Evolutionary conservation across 345 rosid species (phyloP), one percentile per base, ranked within the genome.

Genomic region (Euphorbia lathyris): DNA sequence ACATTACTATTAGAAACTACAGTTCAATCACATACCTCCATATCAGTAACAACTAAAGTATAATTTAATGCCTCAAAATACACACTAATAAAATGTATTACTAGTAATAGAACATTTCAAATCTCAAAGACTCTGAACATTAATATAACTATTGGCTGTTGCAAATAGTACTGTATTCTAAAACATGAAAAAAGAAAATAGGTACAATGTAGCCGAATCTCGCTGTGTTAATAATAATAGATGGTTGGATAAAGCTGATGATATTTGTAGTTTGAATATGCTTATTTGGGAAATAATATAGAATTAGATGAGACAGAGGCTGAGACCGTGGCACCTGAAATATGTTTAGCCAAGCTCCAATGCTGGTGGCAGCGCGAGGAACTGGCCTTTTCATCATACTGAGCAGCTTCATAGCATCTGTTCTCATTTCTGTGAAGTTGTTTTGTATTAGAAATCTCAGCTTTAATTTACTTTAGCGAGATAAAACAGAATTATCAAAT

Each of bases 281-380:
- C n/a, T 17, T 66, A 29, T 9, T 19, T 66, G 59, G 29, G 30
- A 66, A 10, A 66, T 51, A 7, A 48, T 50, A 51, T n/a, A 19
- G 45, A 25, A n/a, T 45, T 19, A 47, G 68, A 45, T 29, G 7
- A 7, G 36, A 47, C 11, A n/a, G n/a, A n/a, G 19, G 9, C 6
- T 42, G 30, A 23, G 25, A 42, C 11, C 0, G 13, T 25, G 13
- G 55, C 34, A 91, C 98, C 98, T 94, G 98, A 86, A 89, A 94
- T 78, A 94, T 90, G 82, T 90, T 91, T 32, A 86, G 71, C 98
- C 97, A 94, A 65, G 98, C 97, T 77, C 97, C 98, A 63, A 91
- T 85, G 25, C 95, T 86, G 40, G 90, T 86, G 56, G 98, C 86
- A 58, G 85, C 85, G 40, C 91, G 93, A 75, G 98, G 97, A 78